Percentiles rank a stretch among this genome's conserved stretches.
These are phyloP conservation scores for Talaromyces amestolkiae DNA, from an alignment of 2,329 filamentous ascomycete species.

Conservation along the genomic window DNA sequence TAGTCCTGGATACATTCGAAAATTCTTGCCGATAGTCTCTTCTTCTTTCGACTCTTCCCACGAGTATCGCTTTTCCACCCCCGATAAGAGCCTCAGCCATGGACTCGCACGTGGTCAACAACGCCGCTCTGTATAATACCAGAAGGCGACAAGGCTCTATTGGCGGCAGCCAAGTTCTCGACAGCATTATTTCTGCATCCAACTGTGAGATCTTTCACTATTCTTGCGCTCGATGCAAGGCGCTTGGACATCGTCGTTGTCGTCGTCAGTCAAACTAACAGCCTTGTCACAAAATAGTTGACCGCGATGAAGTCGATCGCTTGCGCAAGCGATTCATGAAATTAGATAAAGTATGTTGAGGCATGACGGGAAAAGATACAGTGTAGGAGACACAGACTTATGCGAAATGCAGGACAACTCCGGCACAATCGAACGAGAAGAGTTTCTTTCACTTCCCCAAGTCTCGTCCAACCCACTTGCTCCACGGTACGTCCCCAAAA, in stretches of 20 bases:
- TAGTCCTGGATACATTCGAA: background rate
- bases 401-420: conserved; percentile 73
- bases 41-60: background rate
- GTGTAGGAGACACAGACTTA: conserved; percentile 11
- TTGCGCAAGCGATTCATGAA: conserved; percentile 99
- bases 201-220: conserved; percentile 67
- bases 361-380: background rate
- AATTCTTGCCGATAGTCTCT: background rate
- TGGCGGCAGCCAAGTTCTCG: conserved; percentile 69
- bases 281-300: conserved; percentile 59
- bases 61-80: background rate
- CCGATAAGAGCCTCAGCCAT: conserved; percentile 23
- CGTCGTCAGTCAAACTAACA: background rate
- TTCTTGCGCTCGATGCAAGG: background rate
- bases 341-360: conserved; percentile 76
- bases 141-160: conserved; percentile 43
- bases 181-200: conserved; percentile 92
- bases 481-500: conserved; percentile 63
- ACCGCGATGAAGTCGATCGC: conserved; percentile 94
- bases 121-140: conserved; percentile 46
- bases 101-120: conserved; percentile 41
- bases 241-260: background rate
- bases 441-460: conserved; percentile 94
- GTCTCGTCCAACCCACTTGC: conserved; percentile 97
- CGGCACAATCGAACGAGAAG: conserved; percentile 95